Evolutionary conservation across 1,284 basidiomycete genomes (phyloP).

Genomic region (Microbotryum lychnidis-dioicae): DNA sequence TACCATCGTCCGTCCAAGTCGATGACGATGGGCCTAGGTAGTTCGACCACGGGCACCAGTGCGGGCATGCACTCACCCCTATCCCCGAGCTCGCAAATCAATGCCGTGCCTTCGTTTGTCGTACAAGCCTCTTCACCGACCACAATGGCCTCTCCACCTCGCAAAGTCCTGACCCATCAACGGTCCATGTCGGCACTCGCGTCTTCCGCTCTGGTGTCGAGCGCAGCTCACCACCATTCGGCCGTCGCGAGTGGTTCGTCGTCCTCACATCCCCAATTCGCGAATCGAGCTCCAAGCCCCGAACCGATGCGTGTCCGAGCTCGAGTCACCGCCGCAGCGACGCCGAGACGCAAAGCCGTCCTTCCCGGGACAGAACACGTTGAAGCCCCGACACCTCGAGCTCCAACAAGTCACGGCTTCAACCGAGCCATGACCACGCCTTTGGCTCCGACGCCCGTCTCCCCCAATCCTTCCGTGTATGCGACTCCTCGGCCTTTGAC

Average conservation of each 20-base stretch:
- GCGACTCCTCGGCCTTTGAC: conserved; percentile 6
- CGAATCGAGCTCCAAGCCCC: neutral
- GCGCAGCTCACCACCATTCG: neutral
- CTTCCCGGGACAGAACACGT: conserved; percentile 31
- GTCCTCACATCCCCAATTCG: neutral
- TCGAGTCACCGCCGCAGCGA: conserved; percentile 30
- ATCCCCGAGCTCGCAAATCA: conserved; percentile 6
- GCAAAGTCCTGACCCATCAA: neutral
- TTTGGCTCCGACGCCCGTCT: conserved; percentile 3
- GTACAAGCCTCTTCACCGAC: neutral
- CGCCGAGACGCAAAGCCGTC: conserved; percentile 23
- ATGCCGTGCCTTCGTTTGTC: conserved; percentile 1
- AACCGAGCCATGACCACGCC: conserved; percentile 5
- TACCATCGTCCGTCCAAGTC: neutral
- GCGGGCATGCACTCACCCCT: neutral
- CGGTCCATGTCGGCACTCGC: neutral
- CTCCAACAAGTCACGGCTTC: neutral
- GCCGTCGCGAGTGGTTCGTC: neutral
- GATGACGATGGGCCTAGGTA: neutral
- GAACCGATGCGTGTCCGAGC: conserved; percentile 19
- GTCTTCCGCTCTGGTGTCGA: neutral
- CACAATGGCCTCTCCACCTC: neutral
- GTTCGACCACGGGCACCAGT: neutral
- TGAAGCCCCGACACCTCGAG: conserved; percentile 10
- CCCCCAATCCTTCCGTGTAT: neutral